phyloP scores from a whole-genome alignment of 2,329 filamentous ascomycete genomes.

The Polychaeton citri region DNA sequence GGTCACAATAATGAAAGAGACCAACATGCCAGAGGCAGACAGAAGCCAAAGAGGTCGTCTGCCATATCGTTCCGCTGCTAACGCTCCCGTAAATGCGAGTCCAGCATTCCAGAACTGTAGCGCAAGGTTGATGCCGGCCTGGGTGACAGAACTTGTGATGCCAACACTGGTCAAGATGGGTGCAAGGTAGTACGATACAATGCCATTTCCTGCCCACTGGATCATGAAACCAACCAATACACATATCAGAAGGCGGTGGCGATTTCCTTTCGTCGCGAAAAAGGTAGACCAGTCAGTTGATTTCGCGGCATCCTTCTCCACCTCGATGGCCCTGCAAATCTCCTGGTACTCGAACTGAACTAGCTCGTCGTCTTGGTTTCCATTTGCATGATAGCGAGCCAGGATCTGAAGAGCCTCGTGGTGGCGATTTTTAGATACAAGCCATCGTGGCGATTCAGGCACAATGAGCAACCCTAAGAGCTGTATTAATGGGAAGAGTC shows the following conservation, averaged over 20 bases:
- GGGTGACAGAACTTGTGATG: conserved; percentile 20
- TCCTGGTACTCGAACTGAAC: conserved; percentile 48
- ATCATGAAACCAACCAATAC: conserved; percentile 24
- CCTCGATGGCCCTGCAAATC: conserved; percentile 43
- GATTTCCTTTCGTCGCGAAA: conserved; percentile 17
- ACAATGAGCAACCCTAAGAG: conserved; percentile 9
- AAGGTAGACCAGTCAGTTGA: conserved; percentile 8
- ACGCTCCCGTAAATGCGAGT: conserved; percentile 24
- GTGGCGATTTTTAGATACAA: conserved; percentile 11
- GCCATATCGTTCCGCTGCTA: conserved; percentile 27
- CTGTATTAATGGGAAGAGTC: conserved; percentile 10
- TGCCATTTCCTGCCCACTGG: conserved; percentile 27
- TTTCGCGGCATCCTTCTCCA: conserved; percentile 42
- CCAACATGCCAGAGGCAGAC: conserved; percentile 30
- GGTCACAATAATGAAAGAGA: conserved; percentile 30
- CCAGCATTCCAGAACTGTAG: conserved; percentile 29
- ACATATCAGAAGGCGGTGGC: conserved; percentile 27
- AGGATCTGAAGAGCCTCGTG: conserved; percentile 19
- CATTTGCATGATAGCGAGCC: conserved; percentile 31
- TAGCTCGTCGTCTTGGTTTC: conserved; percentile 34
- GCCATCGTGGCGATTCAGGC: conserved; percentile 15
- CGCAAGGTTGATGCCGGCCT: conserved; percentile 13
- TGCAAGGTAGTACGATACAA: conserved; percentile 22
- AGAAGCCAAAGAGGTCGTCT: conserved; percentile 31
- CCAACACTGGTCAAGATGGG: conserved; percentile 21